Conservation (phyloP, 1,139 yeast genomes). For the Hansenula sp. region DNA sequence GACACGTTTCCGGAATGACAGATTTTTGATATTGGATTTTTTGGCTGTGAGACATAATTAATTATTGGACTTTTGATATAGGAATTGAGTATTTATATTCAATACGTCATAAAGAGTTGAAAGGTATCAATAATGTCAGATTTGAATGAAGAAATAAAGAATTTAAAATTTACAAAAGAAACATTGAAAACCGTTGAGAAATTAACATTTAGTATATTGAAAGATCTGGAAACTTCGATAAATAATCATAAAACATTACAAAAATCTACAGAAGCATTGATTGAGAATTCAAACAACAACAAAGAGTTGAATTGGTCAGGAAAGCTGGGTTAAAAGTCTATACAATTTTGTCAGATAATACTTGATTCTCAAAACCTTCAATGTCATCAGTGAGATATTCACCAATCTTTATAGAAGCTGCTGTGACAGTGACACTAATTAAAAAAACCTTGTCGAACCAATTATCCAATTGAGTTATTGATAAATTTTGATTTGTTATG, state of each 20-base stretch:
- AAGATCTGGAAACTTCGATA: not conserved
- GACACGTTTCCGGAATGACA: too few species aligned
- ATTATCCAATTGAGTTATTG: slow-evolving; percentile 59
- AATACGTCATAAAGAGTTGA: too few species aligned
- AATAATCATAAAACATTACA: not conserved
- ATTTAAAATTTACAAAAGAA: not conserved
- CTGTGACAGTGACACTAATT: slow-evolving; percentile 47
- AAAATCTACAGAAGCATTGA: not conserved
- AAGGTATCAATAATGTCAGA: not conserved
- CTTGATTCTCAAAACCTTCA: slow-evolving; percentile 19
- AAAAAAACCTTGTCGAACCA: slow-evolving; percentile 81
- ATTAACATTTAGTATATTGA: not conserved
- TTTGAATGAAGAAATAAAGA: not conserved
- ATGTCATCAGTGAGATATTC: slow-evolving; percentile 14
- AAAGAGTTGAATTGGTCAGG: too few species aligned
- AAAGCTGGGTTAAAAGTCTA: slow-evolving; percentile 1
- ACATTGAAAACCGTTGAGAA: not conserved
- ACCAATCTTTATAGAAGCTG: slow-evolving; percentile 35
- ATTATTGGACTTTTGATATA: too few species aligned
- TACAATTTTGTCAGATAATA: slow-evolving; percentile 16
- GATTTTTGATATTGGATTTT: too few species aligned
- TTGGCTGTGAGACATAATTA: too few species aligned
- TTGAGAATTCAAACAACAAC: not conserved
- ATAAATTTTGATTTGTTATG: slow-evolving; percentile 23
- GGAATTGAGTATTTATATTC: too few species aligned